Base-by-base conservation (phyloP, 345 rosid genomes). In the Cardamine chenopodiifolia region DNA sequence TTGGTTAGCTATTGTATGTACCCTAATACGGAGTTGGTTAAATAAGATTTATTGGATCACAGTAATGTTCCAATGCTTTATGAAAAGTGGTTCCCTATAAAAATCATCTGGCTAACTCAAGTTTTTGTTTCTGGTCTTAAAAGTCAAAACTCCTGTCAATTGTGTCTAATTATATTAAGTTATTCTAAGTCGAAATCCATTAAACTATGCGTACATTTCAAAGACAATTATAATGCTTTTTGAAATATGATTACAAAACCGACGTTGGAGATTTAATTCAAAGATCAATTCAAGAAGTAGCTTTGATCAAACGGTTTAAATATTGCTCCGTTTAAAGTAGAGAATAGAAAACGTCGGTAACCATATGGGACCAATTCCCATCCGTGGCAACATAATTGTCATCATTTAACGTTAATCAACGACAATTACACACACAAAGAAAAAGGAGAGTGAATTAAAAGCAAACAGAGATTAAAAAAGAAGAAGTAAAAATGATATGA, bases 301-400 rank as follows among this genome's bases (percentile, higher is more conserved):
- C 39, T 69, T 61, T 69, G 64, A 76, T 62, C 79, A 69, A 75
- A 76, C 58, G 58, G 70, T 69, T 31, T 22, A 61, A 19, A 49
- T 37, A 40, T 39, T 59, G 20, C 15, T 19, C n/a, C n/a, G n/a
- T n/a, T 40, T 10, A 37, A 67, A 50, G 62, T 59, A 5, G 52
- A 55, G 10, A 62, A 76, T 54, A 69, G 75, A 61, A 76, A 68
- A 68, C 79, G 79, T 76, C 79, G 79, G 79, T 69, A 32, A 69
- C 55, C 20, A 69, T 12, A 69, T 76, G 74, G 74, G 79, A 6
- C 70, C 79, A 53, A 9, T 40, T 62, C 59, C 40, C 74, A 62
- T 49, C 57, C 79, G 79, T 76, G 74, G 15, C 71, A 44, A 44
- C 75, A 69, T 70, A 7, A 52, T 52, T 42, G 48, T 61, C 63